These are phyloP conservation scores for Acacia pycnantha DNA, from an alignment of 331 rosid genomes.

Conservation along the genomic window DNA sequence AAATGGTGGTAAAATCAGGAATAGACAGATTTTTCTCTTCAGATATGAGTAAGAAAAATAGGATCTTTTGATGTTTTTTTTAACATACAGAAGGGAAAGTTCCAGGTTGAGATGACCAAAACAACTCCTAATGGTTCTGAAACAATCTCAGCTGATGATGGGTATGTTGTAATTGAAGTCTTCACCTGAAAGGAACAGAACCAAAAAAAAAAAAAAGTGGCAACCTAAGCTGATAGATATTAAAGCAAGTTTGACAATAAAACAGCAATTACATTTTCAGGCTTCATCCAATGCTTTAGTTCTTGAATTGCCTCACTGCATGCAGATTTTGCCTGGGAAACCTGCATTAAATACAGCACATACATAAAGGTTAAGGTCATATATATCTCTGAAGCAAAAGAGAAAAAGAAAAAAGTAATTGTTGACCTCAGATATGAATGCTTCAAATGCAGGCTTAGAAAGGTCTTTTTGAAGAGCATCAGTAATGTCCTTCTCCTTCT, in stretches of 20 bases:
- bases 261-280: slow-evolving; percentile 56
- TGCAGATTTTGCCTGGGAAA: slow-evolving; percentile 56
- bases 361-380: slow-evolving; percentile 1
- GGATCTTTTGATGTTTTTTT: background rate
- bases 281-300: slow-evolving; percentile 67
- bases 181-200: slow-evolving; percentile 49
- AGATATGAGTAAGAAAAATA: background rate
- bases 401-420: background rate
- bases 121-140: slow-evolving; percentile 87
- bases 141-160: slow-evolving; percentile 83
- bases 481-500: slow-evolving; percentile 55
- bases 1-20: background rate
- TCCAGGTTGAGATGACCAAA: slow-evolving; percentile 90
- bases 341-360: slow-evolving; percentile 39
- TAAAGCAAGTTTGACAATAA: background rate
- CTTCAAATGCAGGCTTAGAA: slow-evolving; percentile 61
- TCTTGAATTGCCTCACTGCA: slow-evolving; percentile 63
- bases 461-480: slow-evolving; percentile 65
- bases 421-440: slow-evolving; percentile 64
- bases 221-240: background rate
- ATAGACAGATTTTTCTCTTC: background rate
- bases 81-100: slow-evolving; percentile 75
- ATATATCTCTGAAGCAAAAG: background rate
- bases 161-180: slow-evolving; percentile 66
- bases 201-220: too few relatives aligned